Base-by-base conservation (phyloP, 2,329 filamentous ascomycete species). In the Sclerotinia subarctica region DNA sequence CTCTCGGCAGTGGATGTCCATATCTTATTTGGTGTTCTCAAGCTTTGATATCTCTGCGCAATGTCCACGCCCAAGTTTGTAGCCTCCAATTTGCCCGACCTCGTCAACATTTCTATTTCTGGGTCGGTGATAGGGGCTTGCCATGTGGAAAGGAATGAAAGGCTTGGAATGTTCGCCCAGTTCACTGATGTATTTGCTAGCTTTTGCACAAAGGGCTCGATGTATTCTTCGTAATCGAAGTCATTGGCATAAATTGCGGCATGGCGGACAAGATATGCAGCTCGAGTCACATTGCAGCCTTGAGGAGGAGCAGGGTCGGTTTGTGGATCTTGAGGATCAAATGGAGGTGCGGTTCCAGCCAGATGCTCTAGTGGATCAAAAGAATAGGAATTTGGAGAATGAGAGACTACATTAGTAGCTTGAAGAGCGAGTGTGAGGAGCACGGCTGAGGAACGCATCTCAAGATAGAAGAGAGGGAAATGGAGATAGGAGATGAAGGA, bases 1-100 rank as follows among this genome's bases (percentile, higher is more conserved):
- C 84, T 75, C 73, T 85, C 83, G 0, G 84, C 83, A 4, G 81
- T 84, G 29, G 80, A 81, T 1, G 82, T 79, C 84, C 83, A 86
- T 24, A 85, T 80, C 64, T 81, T 81, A 62, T 79, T 78, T 1
- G 83, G 83, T 8, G 78, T 76, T 57, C 78, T 77, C 66, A 86
- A 76, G 26, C 76, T 71, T 11, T 74, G 71, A 64, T 76, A 76
- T 71, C 73, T 67, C 54, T 75, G 72, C 26, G 71, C 71, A 60
- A 75, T 69, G 65, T 75, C 71, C 7, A 75, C 74, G 21, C 75
- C 75, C 19, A 76, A 52, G 47, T 71, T 71, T 24, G 71, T 72
- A 44, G 75, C 74, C 52, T 76, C 70, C 29, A 73, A 38, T 46
- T 75, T 74, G 10, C 74, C 74, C 19, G 69, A 64, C 38, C 72